Conservation (phyloP, 148 eudicot species). For the Suaeda aralocaspica region DNA sequence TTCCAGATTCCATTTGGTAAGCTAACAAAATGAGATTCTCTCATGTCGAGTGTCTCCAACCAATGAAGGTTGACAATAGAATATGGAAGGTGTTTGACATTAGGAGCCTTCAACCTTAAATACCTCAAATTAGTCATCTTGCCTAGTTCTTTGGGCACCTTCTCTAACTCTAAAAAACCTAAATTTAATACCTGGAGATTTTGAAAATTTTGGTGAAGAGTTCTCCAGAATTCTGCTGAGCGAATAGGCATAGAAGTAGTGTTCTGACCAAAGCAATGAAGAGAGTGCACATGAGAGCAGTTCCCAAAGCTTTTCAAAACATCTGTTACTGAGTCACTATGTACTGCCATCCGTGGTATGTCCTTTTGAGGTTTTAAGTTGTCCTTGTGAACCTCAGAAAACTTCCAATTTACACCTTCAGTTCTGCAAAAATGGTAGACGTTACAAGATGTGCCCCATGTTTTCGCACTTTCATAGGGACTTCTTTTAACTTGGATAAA, state of each 20-base stretch:
- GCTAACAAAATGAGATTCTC: slow-evolving; percentile 20
- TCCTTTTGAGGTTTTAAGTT: not conserved
- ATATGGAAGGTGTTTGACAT: slow-evolving; percentile 13
- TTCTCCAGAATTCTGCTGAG: not conserved
- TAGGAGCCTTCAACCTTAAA: slow-evolving; percentile 21
- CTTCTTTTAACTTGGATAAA: slow-evolving; percentile 6
- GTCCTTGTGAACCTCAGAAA: slow-evolving; percentile 12
- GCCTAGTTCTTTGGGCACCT: slow-evolving; percentile 24
- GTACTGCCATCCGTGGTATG: slow-evolving; percentile 10
- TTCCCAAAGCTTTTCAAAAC: not conserved
- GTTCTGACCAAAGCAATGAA: slow-evolving; percentile 14
- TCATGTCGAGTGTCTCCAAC: slow-evolving; percentile 33
- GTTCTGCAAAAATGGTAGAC: not conserved
- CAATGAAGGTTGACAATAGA: slow-evolving; percentile 21
- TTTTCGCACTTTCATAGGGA: slow-evolving; percentile 9
- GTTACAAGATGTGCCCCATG: not conserved
- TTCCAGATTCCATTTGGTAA: slow-evolving; percentile 30
- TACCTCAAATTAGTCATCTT: slow-evolving; percentile 18
- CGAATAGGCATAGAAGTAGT: not conserved
- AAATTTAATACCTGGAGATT: slow-evolving; percentile 23
- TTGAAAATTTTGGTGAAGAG: not conserved
- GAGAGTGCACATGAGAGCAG: slow-evolving; percentile 15
- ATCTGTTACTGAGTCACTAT: slow-evolving; percentile 1
- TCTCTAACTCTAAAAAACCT: slow-evolving; percentile 11
- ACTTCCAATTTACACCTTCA: not conserved